Evolutionary conservation across 2,329 filamentous ascomycete genomes (phyloP).

Genomic region (Metarhizium sp.): DNA sequence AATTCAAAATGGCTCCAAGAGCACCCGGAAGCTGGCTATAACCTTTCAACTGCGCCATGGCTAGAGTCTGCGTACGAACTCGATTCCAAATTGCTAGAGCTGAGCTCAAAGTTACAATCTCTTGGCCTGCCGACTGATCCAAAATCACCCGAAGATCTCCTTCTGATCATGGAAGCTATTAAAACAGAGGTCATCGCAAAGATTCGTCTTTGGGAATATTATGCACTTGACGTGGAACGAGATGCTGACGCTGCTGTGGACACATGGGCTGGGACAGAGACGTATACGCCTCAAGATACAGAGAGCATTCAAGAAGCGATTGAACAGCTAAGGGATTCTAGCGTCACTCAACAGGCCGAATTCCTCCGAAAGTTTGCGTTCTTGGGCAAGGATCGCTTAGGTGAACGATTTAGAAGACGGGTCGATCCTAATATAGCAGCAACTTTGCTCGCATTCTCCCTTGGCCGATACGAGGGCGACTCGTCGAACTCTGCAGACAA

Average conservation of each 20-base stretch:
- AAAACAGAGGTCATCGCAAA: conserved; percentile 70
- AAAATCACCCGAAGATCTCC: conserved; percentile 60
- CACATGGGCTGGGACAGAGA: conserved; percentile 58
- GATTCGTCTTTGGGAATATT: conserved; percentile 88
- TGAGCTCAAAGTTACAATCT: conserved; percentile 64
- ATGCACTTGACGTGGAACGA: conserved; percentile 69
- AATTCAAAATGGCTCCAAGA: conserved; percentile 92
- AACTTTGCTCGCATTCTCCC: conserved; percentile 30
- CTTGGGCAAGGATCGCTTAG: conserved; percentile 61
- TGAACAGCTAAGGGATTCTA: conserved; percentile 36
- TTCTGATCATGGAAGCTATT: conserved; percentile 73
- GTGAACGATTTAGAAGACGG: conserved; percentile 66
- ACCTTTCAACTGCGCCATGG: conserved; percentile 79
- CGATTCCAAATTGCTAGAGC: conserved; percentile 56
- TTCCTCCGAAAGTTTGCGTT: conserved; percentile 64
- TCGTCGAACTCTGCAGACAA: conserved; percentile 34
- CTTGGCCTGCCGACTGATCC: conserved; percentile 70
- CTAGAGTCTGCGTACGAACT: conserved; percentile 54
- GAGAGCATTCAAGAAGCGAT: conserved; percentile 24
- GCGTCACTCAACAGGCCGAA: conserved; percentile 42
- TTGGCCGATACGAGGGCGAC: conserved; percentile 54
- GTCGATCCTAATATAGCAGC: conserved; percentile 64
- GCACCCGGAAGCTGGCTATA: conserved; percentile 94
- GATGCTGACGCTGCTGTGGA: conserved; percentile 60
- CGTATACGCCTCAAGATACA: conserved; percentile 41